Evolutionary conservation across 2,329 filamentous ascomycete genomes (phyloP).

Genomic region (Fusarium lateritium): DNA sequence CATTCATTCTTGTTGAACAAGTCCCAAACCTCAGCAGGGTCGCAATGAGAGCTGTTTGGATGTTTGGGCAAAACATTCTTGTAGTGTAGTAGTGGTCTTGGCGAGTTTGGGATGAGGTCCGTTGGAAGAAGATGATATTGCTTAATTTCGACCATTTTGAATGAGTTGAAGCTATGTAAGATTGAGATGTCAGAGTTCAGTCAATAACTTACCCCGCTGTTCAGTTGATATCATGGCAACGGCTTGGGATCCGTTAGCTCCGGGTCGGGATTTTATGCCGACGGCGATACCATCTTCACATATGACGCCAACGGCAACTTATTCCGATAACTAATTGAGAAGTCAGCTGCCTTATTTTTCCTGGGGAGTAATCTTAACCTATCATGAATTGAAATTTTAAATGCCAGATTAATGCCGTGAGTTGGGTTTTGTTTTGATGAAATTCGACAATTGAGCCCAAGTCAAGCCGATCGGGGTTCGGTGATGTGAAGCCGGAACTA

Average conservation of each 20-base stretch:
- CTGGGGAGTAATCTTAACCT: too few relatives aligned
- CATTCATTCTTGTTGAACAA: constrained; percentile 65
- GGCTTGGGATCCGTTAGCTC: constrained; percentile 3
- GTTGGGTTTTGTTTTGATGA: too few relatives aligned
- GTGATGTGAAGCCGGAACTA: too few relatives aligned
- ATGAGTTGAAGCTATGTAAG: rapidly evolving
- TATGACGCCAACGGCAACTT: too few relatives aligned
- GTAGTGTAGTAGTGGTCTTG: constrained; percentile 68
- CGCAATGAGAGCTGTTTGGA: constrained; percentile 32
- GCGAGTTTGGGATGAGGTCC: constrained; percentile 65
- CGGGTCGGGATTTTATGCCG: constrained; percentile 25
- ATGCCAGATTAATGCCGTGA: too few relatives aligned
- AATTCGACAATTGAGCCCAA: too few relatives aligned
- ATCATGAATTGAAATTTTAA: too few relatives aligned
- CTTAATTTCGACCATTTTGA: constrained; percentile 47
- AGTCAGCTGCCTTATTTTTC: too few relatives aligned
- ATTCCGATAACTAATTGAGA: too few relatives aligned
- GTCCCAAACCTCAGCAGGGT: constrained; percentile 57
- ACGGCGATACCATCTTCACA: background rate
- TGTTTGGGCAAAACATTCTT: constrained; percentile 31
- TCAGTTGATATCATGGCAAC: background rate
- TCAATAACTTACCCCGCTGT: background rate
- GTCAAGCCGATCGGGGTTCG: too few relatives aligned
- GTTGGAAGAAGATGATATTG: constrained; percentile 61
- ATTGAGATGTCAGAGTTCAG: background rate